phyloP scores from a whole-genome alignment of 2,329 filamentous ascomycete genomes.

The Fusarium austroafricanum region DNA sequence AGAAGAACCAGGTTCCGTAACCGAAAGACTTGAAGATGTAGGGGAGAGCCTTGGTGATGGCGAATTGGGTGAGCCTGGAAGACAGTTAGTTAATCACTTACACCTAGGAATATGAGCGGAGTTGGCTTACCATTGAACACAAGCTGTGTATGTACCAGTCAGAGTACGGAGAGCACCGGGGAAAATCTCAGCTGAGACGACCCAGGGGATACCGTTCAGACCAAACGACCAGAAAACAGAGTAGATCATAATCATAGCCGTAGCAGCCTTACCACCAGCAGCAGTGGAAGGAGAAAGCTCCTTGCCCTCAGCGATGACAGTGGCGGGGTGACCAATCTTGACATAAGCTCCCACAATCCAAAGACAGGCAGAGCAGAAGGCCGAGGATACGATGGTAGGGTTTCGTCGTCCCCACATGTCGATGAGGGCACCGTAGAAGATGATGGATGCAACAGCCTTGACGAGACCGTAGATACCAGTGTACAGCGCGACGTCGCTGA shows the following conservation, averaged over 20 bases:
- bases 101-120: rapidly evolving
- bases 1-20: constrained; percentile 69
- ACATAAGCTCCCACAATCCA: constrained; percentile 66
- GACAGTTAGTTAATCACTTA: neutral
- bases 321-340: constrained; percentile 61
- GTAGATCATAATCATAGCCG: constrained; percentile 66
- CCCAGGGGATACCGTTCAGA: constrained; percentile 60
- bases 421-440: constrained; percentile 56
- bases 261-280: constrained; percentile 63
- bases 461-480: constrained; percentile 64
- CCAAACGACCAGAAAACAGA: constrained; percentile 63
- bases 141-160: constrained; percentile 56
- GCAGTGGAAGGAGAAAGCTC: constrained; percentile 55
- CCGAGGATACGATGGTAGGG: constrained; percentile 60
- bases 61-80: constrained; percentile 53
- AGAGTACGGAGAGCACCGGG: constrained; percentile 57
- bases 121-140: constrained; percentile 51
- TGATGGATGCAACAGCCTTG: constrained; percentile 55
- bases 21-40: constrained; percentile 58
- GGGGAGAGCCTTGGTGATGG: constrained; percentile 57
- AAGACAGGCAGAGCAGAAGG: constrained; percentile 60
- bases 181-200: constrained; percentile 59
- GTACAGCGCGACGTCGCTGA: constrained; percentile 58
- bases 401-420: constrained; percentile 55
- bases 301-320: constrained; percentile 56